phyloP scores from a whole-genome alignment of 352 stramenopile species.

The Phytophthora sp. region DNA sequence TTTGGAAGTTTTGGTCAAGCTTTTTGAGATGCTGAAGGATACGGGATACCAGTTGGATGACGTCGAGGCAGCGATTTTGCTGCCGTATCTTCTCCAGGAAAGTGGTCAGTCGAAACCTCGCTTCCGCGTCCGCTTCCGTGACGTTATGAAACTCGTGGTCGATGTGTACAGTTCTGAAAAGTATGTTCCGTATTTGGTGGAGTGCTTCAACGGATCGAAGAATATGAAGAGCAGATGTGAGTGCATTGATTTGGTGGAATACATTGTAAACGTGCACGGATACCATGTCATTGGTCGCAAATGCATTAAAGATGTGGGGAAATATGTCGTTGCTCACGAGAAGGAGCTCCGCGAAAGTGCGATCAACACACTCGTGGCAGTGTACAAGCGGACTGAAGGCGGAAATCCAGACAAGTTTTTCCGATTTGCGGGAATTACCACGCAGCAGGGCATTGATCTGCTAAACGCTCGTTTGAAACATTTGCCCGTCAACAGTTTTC shows the following conservation, averaged over 20 bases:
- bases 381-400: slow-evolving; percentile 70
- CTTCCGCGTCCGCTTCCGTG: slow-evolving; percentile 83
- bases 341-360: slow-evolving; percentile 86
- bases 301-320: slow-evolving; percentile 80
- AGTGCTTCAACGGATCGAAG: slow-evolving; percentile 87
- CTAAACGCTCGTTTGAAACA: slow-evolving; percentile 80
- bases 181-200: slow-evolving; percentile 72
- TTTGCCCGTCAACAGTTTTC: slow-evolving; percentile 52
- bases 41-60: slow-evolving; percentile 75
- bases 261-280: slow-evolving; percentile 68
- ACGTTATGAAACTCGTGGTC: slow-evolving; percentile 83
- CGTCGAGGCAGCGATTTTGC: slow-evolving; percentile 80
- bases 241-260: slow-evolving; percentile 85
- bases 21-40: slow-evolving; percentile 83
- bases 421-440: slow-evolving; percentile 70
- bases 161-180: slow-evolving; percentile 86
- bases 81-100: slow-evolving; percentile 86
- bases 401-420: slow-evolving; percentile 83
- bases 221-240: slow-evolving; percentile 89
- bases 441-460: slow-evolving; percentile 84
- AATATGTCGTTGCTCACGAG: slow-evolving; percentile 79
- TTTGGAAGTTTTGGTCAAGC: slow-evolving; percentile 80
- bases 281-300: slow-evolving; percentile 74
- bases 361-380: slow-evolving; percentile 68
- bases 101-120: slow-evolving; percentile 85